phyloP scores from a whole-genome alignment of 106 monocot species.

The Dendrobium chrysotoxum region DNA sequence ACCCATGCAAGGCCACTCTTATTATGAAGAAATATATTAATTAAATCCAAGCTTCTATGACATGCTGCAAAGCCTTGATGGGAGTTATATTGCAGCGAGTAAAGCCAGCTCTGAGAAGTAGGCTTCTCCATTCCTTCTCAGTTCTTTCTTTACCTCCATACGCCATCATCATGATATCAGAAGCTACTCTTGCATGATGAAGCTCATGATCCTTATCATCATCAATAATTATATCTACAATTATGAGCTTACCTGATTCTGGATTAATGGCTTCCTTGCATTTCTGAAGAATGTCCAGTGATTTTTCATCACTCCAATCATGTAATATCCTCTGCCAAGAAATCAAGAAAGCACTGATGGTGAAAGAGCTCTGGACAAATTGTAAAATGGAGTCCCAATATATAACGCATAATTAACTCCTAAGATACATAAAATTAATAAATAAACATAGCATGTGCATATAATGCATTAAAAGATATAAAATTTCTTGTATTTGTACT shows the following conservation, averaged over 20 bases:
- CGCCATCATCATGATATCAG: slow-evolving; percentile 11
- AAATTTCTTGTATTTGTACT: too few species aligned
- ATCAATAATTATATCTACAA: slow-evolving; percentile 2
- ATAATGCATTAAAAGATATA: too few species aligned
- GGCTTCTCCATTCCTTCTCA: slow-evolving; percentile 8
- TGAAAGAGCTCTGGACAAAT: too few species aligned
- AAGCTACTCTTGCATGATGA: neutral
- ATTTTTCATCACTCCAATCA: slow-evolving; percentile 3
- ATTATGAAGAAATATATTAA: neutral
- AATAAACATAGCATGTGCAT: too few species aligned
- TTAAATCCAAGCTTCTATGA: slow-evolving; percentile 10
- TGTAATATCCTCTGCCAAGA: slow-evolving; percentile 7
- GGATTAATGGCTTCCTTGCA: slow-evolving; percentile 13
- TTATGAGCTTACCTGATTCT: slow-evolving; percentile 6
- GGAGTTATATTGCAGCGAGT: neutral
- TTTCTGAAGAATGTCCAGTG: neutral
- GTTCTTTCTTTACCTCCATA: slow-evolving; percentile 13
- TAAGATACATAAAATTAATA: neutral
- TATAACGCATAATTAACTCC: neutral
- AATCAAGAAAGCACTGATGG: neutral
- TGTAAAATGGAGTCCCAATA: neutral
- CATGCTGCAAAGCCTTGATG: slow-evolving; percentile 3
- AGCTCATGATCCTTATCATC: neutral
- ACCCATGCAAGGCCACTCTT: too few species aligned
- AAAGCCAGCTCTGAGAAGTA: slow-evolving; percentile 6